Conservation (phyloP, 192 early-diverging fungal genomes). For the Mortierella claussenii region DNA sequence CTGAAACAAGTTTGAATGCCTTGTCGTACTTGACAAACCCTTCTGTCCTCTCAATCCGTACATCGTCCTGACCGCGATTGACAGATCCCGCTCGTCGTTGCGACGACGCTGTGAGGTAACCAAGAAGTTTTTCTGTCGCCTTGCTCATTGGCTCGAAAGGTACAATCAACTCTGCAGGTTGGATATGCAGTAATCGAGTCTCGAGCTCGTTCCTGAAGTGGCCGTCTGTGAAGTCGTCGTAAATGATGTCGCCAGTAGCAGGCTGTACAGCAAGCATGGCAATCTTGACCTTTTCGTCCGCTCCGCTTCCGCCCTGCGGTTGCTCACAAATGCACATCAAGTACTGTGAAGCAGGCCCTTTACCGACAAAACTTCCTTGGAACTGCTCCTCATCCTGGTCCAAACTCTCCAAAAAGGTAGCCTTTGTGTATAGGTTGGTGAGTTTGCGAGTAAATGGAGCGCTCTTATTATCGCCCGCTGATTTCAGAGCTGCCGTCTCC, state of each 20-base stretch:
- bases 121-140: constrained; percentile 66
- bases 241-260: constrained; percentile 75
- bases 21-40: constrained; percentile 59
- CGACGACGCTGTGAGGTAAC: constrained; percentile 35
- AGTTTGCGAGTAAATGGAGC: constrained; percentile 75
- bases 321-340: constrained; percentile 64
- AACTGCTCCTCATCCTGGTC: constrained; percentile 39
- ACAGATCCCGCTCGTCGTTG: not conserved
- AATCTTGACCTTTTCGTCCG: constrained; percentile 57
- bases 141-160: constrained; percentile 60
- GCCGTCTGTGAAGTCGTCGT: constrained; percentile 75
- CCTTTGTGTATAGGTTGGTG: constrained; percentile 75
- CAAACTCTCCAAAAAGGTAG: constrained; percentile 64
- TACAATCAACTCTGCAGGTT: constrained; percentile 73
- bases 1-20: constrained; percentile 56
- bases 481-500: constrained; percentile 90
- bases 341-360: constrained; percentile 43
- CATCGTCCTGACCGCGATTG: constrained; percentile 41
- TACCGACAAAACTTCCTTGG: constrained; percentile 16
- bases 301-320: constrained; percentile 49
- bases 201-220: constrained; percentile 73
- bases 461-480: constrained; percentile 71
- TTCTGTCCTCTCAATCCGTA: constrained; percentile 65
- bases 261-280: constrained; percentile 71
- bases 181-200: constrained; percentile 72